Evolutionary conservation across 345 rosid genomes (phyloP), one percentile per base, ranked within the genome.

Genomic region (Salix dunnii): DNA sequence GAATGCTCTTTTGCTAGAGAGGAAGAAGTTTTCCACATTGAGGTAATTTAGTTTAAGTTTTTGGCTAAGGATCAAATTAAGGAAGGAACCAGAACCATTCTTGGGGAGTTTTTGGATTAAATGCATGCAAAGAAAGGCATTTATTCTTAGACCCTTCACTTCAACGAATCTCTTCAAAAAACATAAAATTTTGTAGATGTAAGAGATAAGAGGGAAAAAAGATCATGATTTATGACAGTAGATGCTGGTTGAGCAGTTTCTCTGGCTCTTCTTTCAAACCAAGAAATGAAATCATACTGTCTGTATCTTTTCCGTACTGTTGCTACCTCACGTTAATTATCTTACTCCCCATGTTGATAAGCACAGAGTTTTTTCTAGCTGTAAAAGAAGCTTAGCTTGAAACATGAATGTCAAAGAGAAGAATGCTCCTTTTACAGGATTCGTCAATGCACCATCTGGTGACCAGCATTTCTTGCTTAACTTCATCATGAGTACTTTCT

Each of bases 401-500:
- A 74, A 20, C 33, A 83, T 81, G 80, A 76, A 70, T 66, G 30
- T 33, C 43, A 67, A 49, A 8, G 70, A 70, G 67, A 73, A 79
- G 30, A 51, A 81, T 75, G 81, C 77, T 75, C 66, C 79, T 78
- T 58, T n/a, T 23, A 60, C 20, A 36, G 28, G 68, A 13, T 48
- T 72, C 28, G 70, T 66, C 61, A 35, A 77, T 27, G 76, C 76
- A 35, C 73, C 75, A 73, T 76, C 75, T 1, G 68, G 71, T 46
- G 88, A 87, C 76, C 90, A 83, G 70, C 73, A 77, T 76, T 88
- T 89, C 88, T 83, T 89, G 87, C 77, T 86, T 49, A 82, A 83
- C 73, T 89, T 90, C 80, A 77, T 88, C 53, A 86, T 89, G 92
- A 74, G 86, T 60, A 83, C 81, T 76, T 91, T 85, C 67, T 72